These are phyloP conservation scores for Sparassis latifolia DNA, from an alignment of 1,284 basidiomycete species.

Conservation along the genomic window DNA sequence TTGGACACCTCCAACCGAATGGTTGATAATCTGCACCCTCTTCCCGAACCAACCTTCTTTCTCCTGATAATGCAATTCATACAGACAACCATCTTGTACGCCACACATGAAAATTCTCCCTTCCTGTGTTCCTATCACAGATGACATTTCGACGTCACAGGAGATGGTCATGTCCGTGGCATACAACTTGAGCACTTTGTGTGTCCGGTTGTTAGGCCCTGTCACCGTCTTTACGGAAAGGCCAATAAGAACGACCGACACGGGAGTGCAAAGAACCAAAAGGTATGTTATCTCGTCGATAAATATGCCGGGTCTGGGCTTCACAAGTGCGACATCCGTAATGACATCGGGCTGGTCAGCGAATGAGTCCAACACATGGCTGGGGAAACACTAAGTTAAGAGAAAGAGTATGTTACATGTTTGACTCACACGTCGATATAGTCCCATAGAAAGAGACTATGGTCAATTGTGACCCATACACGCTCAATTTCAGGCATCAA, in stretches of 20 bases:
- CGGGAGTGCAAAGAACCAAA: slow-evolving; percentile 86
- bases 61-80: slow-evolving; percentile 91
- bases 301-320: slow-evolving; percentile 79
- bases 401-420: not conserved
- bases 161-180: slow-evolving; percentile 81
- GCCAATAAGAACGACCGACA: slow-evolving; percentile 83
- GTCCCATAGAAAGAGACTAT: slow-evolving; percentile 95
- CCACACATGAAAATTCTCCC: slow-evolving; percentile 93
- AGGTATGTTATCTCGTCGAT: slow-evolving; percentile 89
- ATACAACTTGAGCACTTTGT: slow-evolving; percentile 81
- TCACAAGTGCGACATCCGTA: slow-evolving; percentile 78
- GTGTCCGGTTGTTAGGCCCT: slow-evolving; percentile 39
- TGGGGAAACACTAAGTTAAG: slow-evolving; percentile 22
- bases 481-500: slow-evolving; percentile 90
- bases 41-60: slow-evolving; percentile 93
- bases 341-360: slow-evolving; percentile 91
- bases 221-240: slow-evolving; percentile 54
- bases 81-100: slow-evolving; percentile 80
- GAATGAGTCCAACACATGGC: slow-evolving; percentile 83
- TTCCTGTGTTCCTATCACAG: slow-evolving; percentile 71
- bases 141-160: slow-evolving; percentile 80
- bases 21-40: slow-evolving; percentile 76
- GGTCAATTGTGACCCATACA: slow-evolving; percentile 94
- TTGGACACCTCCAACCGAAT: slow-evolving; percentile 68
- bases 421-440: slow-evolving; percentile 80